Conservation (phyloP, 1,284 basidiomycete species). For the Leucoagaricus sp. region DNA sequence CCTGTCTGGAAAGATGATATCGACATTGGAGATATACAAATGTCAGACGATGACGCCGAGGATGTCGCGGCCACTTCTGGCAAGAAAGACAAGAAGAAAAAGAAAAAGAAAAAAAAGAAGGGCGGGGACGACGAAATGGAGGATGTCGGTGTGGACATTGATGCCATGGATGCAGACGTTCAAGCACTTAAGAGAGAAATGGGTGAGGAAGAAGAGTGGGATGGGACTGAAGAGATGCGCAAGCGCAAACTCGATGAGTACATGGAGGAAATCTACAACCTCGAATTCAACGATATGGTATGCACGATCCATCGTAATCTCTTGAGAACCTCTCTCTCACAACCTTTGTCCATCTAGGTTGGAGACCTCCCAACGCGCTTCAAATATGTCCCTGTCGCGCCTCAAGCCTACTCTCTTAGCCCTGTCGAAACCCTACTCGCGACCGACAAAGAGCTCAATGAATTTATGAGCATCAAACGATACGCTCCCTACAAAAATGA, state of each 20-base stretch:
- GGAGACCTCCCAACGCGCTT: conserved; percentile 92
- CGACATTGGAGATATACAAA: conserved; percentile 71
- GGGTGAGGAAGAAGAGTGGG: conserved; percentile 66
- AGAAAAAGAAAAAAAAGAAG: conserved; percentile 37
- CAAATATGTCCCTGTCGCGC: conserved; percentile 80
- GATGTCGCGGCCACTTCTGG: conserved; percentile 36
- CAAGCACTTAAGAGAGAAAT: conserved; percentile 43
- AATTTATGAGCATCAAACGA: conserved; percentile 87
- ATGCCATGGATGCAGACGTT: conserved; percentile 77
- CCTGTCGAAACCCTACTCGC: conserved; percentile 92
- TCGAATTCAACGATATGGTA: conserved; percentile 97
- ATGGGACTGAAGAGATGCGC: conserved; percentile 85
- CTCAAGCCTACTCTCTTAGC: conserved; percentile 73
- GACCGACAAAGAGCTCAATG: conserved; percentile 91
- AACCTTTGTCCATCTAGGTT: conserved; percentile 49
- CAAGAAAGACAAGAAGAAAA: conserved; percentile 44
- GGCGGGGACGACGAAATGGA: conserved; percentile 53
- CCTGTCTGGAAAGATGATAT: conserved; percentile 91
- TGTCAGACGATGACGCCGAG: conserved; percentile 43
- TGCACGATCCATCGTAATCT: too few species aligned
- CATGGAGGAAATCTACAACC: conserved; percentile 86
- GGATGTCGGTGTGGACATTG: conserved; percentile 58
- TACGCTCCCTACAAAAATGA: conserved; percentile 83
- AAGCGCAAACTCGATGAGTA: conserved; percentile 81
- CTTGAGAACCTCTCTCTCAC: too few species aligned